phyloP scores from a whole-genome alignment of 371 early-diverging fungal genomes.

The Mucor indicus region DNA sequence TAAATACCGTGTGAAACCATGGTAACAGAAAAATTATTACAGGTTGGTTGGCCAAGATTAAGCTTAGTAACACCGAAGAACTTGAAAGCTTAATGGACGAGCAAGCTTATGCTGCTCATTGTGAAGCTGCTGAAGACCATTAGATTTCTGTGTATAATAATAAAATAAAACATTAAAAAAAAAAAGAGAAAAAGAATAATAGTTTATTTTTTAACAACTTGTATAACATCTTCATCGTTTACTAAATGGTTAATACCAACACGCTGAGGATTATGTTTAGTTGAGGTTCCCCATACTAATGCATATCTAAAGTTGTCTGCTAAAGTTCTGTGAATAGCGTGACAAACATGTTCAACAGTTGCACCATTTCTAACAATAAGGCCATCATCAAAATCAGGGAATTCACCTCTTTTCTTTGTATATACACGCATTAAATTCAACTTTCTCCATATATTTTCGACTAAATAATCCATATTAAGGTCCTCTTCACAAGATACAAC shows the following conservation, averaged over 20 bases:
- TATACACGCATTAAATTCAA: slow-evolving; percentile 91
- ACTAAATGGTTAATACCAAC: slow-evolving; percentile 94
- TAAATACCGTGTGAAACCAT: too few relatives aligned
- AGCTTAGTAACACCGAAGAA: slow-evolving; percentile 67
- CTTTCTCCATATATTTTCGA: slow-evolving; percentile 90
- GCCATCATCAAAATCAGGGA: slow-evolving; percentile 95
- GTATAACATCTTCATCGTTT: slow-evolving; percentile 98
- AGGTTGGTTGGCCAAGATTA: slow-evolving; percentile 95
- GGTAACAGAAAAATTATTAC: slow-evolving; percentile 1
- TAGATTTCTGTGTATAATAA: too few relatives aligned
- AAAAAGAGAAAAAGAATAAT: slow-evolving; percentile 8
- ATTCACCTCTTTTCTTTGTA: slow-evolving; percentile 96
- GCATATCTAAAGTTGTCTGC: slow-evolving; percentile 92
- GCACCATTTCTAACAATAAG: slow-evolving; percentile 88
- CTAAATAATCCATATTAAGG: slow-evolving; percentile 92
- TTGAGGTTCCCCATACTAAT: slow-evolving; percentile 91
- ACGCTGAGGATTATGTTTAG: slow-evolving; percentile 95
- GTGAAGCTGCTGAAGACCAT: slow-evolving; percentile 34
- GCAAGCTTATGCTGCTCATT: slow-evolving; percentile 60
- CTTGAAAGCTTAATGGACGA: slow-evolving; percentile 74
- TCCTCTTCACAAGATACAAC: slow-evolving; percentile 91
- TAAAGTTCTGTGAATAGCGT: slow-evolving; percentile 92
- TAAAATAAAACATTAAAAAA: too few relatives aligned
- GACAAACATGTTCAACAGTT: slow-evolving; percentile 96
- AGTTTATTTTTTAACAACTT: slow-evolving; percentile 73